A percentile compares a stretch with the other conserved stretches of the same genome.
phyloP scores from a whole-genome alignment of 345 rosid genomes.

The Eucalyptus sp. region DNA sequence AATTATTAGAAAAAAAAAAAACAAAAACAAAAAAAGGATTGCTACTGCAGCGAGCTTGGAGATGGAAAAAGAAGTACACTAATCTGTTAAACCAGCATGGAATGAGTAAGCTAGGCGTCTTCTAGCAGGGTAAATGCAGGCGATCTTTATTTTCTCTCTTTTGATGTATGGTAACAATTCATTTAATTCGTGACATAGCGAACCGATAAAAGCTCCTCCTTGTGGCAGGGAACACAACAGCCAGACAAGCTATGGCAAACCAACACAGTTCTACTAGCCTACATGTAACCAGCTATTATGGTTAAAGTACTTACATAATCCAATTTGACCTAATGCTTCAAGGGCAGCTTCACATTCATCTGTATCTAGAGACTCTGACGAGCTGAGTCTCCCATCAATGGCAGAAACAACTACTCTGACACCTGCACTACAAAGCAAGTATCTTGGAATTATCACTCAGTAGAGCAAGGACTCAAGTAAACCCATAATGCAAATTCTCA shows the following conservation, averaged over 20 bases:
- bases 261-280: not conserved
- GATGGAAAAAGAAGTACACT: not conserved
- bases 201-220: not conserved
- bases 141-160: not conserved
- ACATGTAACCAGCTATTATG: not conserved
- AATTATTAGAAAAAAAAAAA: not conserved
- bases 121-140: not conserved
- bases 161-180: not conserved
- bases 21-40: not conserved
- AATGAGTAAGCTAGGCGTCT: not conserved
- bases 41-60: not conserved
- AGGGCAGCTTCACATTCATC: constrained; percentile 71
- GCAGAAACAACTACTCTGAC: constrained; percentile 49
- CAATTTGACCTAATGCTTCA: constrained; percentile 86
- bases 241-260: not conserved
- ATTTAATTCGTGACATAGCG: not conserved
- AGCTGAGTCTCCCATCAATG: constrained; percentile 47
- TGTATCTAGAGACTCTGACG: constrained; percentile 25
- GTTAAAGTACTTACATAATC: constrained; percentile 46
- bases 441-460: not conserved
- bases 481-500: not conserved
- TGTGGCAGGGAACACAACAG: not conserved
- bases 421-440: constrained; percentile 24
- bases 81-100: not conserved
- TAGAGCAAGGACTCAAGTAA: not conserved